Conservation (phyloP, 2,329 filamentous ascomycete species). For the Ceratocystis variospora region DNA sequence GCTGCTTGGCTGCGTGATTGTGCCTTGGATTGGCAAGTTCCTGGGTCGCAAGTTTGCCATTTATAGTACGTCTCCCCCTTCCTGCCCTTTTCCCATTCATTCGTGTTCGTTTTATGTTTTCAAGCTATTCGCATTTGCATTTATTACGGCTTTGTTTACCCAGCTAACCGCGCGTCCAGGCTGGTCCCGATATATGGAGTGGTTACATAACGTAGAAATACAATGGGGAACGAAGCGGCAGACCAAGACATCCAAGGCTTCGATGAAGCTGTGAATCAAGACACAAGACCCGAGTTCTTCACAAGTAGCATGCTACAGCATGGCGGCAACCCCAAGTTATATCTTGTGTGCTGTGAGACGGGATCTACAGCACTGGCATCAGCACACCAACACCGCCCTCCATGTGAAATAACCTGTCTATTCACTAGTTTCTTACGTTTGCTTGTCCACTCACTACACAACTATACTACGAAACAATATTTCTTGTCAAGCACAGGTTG, state of each 20-base stretch:
- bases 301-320: no score
- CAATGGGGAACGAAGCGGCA: conserved; percentile 46
- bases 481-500: neutral
- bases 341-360: neutral
- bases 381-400: neutral
- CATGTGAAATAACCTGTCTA: neutral
- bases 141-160: no score
- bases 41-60: conserved; percentile 90
- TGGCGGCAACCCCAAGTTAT: neutral
- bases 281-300: neutral
- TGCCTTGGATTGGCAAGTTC: conserved; percentile 90
- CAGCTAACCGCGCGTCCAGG: conserved; percentile 37
- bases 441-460: neutral
- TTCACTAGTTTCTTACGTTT: neutral
- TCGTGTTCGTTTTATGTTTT: neutral
- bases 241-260: conserved; percentile 48
- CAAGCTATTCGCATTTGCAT: neutral
- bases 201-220: conserved; percentile 73
- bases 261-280: neutral
- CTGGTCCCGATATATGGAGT: conserved; percentile 86
- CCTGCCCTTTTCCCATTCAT: no score
- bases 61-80: conserved; percentile 54
- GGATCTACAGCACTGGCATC: conserved; percentile 10
- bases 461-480: neutral
- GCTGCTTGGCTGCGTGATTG: conserved; percentile 81